Evolutionary conservation across 495 filamentous ascomycete species (phyloP).

Genomic region (Trichoderma gamsii): DNA sequence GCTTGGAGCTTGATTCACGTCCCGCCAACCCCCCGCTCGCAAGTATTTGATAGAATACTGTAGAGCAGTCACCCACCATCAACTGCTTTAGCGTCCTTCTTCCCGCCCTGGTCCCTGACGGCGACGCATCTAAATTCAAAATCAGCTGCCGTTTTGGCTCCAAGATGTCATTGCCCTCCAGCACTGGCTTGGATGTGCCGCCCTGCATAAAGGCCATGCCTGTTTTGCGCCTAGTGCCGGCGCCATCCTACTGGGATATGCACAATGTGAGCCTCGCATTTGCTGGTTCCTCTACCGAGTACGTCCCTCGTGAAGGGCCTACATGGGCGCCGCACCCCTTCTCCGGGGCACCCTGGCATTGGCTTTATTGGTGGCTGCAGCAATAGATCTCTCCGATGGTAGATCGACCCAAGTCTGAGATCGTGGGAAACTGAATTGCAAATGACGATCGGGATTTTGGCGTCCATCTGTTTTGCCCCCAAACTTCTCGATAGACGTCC

Average conservation of each 20-base stretch:
- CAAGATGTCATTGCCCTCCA: background rate
- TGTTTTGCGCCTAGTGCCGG: background rate
- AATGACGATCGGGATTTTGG: background rate
- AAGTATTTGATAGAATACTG: too few relatives aligned
- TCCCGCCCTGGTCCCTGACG: background rate
- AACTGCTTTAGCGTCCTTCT: background rate
- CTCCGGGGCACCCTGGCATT: background rate
- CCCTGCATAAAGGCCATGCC: background rate
- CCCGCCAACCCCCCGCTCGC: background rate
- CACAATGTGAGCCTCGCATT: background rate
- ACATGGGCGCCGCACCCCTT: background rate
- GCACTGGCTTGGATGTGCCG: background rate
- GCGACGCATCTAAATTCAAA: background rate
- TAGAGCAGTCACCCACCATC: background rate
- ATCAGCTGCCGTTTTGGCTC: background rate
- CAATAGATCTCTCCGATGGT: constrained; percentile 1
- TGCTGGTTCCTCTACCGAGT: background rate
- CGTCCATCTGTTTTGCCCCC: background rate
- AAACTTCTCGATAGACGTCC: background rate
- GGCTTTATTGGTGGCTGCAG: background rate
- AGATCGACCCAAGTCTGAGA: background rate
- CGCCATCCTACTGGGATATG: background rate
- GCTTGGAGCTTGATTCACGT: background rate
- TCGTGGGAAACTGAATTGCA: background rate
- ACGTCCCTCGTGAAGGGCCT: background rate